Evolutionary conservation across 768 basidiomycete species (phyloP).

Genomic region (Pleurotus citrinopileatus): DNA sequence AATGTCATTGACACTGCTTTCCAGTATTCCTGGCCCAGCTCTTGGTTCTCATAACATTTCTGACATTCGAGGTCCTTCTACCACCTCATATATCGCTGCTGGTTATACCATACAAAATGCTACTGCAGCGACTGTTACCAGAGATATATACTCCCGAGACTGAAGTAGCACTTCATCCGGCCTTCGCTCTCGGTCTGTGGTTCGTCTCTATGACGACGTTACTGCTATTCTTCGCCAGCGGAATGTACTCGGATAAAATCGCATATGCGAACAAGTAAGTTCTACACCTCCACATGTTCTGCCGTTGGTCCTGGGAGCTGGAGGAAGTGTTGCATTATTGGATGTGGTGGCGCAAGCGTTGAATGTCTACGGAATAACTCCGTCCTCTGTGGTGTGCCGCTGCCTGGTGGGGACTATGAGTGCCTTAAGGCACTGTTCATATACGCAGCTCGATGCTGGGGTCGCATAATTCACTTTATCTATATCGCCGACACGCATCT

Average conservation of each 20-base stretch:
- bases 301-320: neutral
- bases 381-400: no score
- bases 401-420: no score
- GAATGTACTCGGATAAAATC: slow-evolving; percentile 95
- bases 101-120: slow-evolving; percentile 54
- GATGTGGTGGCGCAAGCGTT: no score
- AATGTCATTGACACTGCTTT: neutral
- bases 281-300: neutral
- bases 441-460: no score
- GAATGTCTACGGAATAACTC: no score
- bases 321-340: no score
- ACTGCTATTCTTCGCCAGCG: slow-evolving; percentile 92
- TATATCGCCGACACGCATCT: no score
- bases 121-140: slow-evolving; percentile 51
- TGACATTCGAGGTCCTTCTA: slow-evolving; percentile 74
- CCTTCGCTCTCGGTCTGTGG: slow-evolving; percentile 74
- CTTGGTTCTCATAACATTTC: slow-evolving; percentile 62
- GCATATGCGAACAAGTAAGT: slow-evolving; percentile 92
- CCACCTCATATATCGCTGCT: slow-evolving; percentile 61
- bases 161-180: slow-evolving; percentile 58
- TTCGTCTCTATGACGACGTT: slow-evolving; percentile 91
- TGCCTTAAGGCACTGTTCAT: no score
- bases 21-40: slow-evolving; percentile 77
- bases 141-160: slow-evolving; percentile 41
- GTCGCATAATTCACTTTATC: no score